Conservation (phyloP, 805 yeast species). For the Wickerhamomyces chambardii region DNA sequence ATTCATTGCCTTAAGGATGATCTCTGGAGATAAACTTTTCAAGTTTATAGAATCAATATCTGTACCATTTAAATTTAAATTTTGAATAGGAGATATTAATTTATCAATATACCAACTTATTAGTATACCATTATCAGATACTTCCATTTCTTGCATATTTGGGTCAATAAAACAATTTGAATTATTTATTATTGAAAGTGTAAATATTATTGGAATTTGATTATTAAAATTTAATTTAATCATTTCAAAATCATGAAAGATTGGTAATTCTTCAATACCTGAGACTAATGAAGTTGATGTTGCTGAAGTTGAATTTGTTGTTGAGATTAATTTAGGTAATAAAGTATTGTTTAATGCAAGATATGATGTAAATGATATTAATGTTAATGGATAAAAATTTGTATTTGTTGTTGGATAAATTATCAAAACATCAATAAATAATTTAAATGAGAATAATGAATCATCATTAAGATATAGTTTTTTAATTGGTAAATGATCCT, state of each 20-base stretch:
- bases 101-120: conserved; percentile 63
- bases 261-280: conserved; percentile 80
- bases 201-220: conserved; percentile 65
- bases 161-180: conserved; percentile 73
- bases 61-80: conserved; percentile 53
- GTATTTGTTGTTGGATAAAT: conserved; percentile 55
- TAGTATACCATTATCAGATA: conserved; percentile 75
- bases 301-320: no score
- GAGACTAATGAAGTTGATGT: conserved; percentile 36
- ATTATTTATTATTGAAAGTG: conserved; percentile 66
- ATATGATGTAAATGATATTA: conserved; percentile 73
- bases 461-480: conserved; percentile 60
- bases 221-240: conserved; percentile 46
- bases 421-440: conserved; percentile 74
- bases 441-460: conserved; percentile 63
- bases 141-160: conserved; percentile 79
- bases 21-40: conserved; percentile 43
- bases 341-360: conserved; percentile 74
- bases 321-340: conserved; percentile 55
- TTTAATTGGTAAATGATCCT: conserved; percentile 41
- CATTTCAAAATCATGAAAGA: conserved; percentile 79
- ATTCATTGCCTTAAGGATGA: conserved; percentile 44
- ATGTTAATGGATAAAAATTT: conserved; percentile 55
- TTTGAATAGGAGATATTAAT: conserved; percentile 65
- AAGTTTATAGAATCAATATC: conserved; percentile 29